Conservation (phyloP, 2,329 filamentous ascomycete genomes). For the Cyclaneusma minus region DNA sequence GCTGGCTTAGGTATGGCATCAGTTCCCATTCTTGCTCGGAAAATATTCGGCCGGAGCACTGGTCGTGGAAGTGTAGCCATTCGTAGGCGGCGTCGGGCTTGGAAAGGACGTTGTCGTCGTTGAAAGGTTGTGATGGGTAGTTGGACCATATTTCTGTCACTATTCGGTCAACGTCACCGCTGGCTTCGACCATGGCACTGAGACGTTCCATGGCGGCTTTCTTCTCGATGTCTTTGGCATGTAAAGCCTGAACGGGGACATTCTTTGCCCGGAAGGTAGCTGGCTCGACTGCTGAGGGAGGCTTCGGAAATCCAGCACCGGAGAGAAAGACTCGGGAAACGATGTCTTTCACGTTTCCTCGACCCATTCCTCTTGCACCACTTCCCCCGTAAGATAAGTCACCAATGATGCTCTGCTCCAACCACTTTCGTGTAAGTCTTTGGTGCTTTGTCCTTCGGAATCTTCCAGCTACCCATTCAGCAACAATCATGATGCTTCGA, state of each 20-base stretch:
- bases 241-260: conserved; percentile 39
- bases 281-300: conserved; percentile 18
- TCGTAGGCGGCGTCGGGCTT: conserved; percentile 75
- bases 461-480: conserved; percentile 70
- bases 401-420: conserved; percentile 54
- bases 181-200: conserved; percentile 62
- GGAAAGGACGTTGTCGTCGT: conserved; percentile 79
- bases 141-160: conserved; percentile 71
- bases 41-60: conserved; percentile 63
- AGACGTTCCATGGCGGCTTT: conserved; percentile 57
- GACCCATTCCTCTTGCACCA: conserved; percentile 53
- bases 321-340: conserved; percentile 66
- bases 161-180: conserved; percentile 64
- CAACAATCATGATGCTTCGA: conserved; percentile 70
- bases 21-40: conserved; percentile 89
- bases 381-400: conserved; percentile 57
- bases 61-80: conserved; percentile 90
- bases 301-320: conserved; percentile 50
- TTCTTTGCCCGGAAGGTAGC: conserved; percentile 15
- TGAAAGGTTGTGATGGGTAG: conserved; percentile 77
- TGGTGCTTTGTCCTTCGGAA: conserved; percentile 34
- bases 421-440: conserved; percentile 57
- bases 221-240: conserved; percentile 59
- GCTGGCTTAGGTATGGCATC: conserved; percentile 70
- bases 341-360: conserved; percentile 59